These are phyloP conservation scores for Fusarium continuum DNA, from an alignment of 2,329 filamentous ascomycete species.

Conservation along the genomic window DNA sequence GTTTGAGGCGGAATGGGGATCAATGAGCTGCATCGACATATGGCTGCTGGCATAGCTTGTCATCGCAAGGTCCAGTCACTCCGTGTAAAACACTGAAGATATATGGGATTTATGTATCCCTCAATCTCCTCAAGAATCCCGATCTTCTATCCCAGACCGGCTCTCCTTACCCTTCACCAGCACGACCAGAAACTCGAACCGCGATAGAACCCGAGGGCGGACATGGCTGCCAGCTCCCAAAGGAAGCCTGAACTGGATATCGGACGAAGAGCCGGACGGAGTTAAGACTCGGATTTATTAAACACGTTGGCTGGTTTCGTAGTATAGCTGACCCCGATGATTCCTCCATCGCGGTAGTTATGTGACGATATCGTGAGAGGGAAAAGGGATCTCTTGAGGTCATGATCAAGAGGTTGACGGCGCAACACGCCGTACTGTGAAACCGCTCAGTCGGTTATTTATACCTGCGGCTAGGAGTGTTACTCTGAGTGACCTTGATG, in stretches of 20 bases:
- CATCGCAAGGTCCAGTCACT: not conserved
- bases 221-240: constrained; percentile 27
- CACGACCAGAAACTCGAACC: constrained; percentile 28
- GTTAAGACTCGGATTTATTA: constrained; percentile 3
- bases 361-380: constrained; percentile 19
- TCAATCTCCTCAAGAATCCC: not conserved
- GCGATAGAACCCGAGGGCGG: constrained; percentile 28
- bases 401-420: not conserved
- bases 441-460: constrained; percentile 13
- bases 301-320: constrained; percentile 1
- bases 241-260: constrained; percentile 1
- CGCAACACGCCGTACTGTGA: constrained; percentile 13
- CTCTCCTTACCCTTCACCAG: constrained; percentile 3
- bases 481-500: not conserved
- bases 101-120: constrained; percentile 22
- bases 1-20: not conserved
- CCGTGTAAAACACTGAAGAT: not conserved
- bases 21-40: not conserved
- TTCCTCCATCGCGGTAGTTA: not conserved
- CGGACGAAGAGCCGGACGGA: constrained; percentile 14
- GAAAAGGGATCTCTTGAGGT: not conserved
- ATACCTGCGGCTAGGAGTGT: constrained; percentile 5
- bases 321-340: constrained; percentile 23
- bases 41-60: not conserved
- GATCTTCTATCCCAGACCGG: not conserved